These are phyloP conservation scores for Penicillium nucicola DNA, from an alignment of 495 filamentous ascomycete genomes.

Conservation along the genomic window DNA sequence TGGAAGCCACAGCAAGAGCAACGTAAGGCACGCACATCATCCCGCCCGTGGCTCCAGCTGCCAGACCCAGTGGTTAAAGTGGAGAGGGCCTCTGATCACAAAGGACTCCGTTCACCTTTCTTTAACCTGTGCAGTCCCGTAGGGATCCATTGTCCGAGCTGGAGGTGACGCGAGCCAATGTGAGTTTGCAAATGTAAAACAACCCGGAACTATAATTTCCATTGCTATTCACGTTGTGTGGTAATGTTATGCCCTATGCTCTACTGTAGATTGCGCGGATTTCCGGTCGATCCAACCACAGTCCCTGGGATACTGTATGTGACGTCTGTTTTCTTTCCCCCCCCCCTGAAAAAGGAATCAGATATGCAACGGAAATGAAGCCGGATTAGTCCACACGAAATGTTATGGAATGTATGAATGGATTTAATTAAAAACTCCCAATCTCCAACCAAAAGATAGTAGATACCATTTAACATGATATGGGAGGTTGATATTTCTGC, in stretches of 20 bases:
- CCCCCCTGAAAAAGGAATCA: constrained; percentile 6
- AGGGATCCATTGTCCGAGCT: too few relatives aligned
- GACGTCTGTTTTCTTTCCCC: too few relatives aligned
- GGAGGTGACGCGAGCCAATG: constrained; percentile 1
- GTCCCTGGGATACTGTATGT: constrained; percentile 4
- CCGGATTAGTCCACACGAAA: too few relatives aligned
- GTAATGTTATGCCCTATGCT: too few relatives aligned
- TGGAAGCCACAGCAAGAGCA: not conserved
- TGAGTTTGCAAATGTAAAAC: not conserved
- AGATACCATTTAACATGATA: too few relatives aligned
- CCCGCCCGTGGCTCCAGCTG: constrained; percentile 31
- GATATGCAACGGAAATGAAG: not conserved
- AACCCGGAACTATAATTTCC: constrained; percentile 1
- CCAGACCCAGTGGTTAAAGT: constrained; percentile 27
- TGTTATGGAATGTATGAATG: not conserved
- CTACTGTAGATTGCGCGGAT: too few relatives aligned
- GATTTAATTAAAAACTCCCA: not conserved
- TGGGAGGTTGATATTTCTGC: too few relatives aligned
- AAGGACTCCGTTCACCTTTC: not conserved
- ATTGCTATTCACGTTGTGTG: too few relatives aligned
- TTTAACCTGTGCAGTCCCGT: not conserved
- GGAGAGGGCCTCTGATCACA: constrained; percentile 15
- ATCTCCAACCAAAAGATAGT: too few relatives aligned
- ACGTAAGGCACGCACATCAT: constrained; percentile 31
- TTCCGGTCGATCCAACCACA: not conserved